Evolutionary conservation across 257 asterid genomes (phyloP).

Genomic region (Thymus quinquecostatus): DNA sequence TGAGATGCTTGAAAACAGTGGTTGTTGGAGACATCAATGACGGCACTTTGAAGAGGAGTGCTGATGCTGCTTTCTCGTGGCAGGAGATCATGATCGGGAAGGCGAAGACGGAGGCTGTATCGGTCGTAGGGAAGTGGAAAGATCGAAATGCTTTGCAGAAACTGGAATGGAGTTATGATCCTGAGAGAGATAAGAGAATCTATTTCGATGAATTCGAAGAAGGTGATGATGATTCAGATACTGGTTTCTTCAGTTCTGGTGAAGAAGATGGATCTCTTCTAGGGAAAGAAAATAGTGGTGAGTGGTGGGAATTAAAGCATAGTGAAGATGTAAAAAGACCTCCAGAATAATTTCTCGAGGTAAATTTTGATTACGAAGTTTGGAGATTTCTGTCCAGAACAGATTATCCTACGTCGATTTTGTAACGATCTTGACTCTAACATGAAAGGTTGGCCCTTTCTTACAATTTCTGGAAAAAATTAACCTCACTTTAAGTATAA

Average conservation of each 20-base stretch:
- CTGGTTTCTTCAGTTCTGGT: slow-evolving; percentile 41
- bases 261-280: slow-evolving; percentile 43
- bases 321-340: slow-evolving; percentile 22
- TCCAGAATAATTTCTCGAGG: slow-evolving; percentile 23
- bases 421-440: too few relatives aligned
- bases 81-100: slow-evolving; percentile 79
- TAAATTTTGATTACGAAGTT: neutral
- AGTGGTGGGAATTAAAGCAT: slow-evolving; percentile 76
- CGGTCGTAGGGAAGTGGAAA: slow-evolving; percentile 82
- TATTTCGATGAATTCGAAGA: slow-evolving; percentile 44
- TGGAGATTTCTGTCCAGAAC: neutral
- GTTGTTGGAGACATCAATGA: slow-evolving; percentile 77
- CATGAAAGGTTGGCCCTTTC: too few relatives aligned
- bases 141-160: slow-evolving; percentile 65
- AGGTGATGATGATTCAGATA: slow-evolving; percentile 53
- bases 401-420: neutral
- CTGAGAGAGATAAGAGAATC: slow-evolving; percentile 47
- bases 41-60: slow-evolving; percentile 64
- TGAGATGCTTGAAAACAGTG: slow-evolving; percentile 86
- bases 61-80: slow-evolving; percentile 91
- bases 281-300: slow-evolving; percentile 37
- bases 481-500: neutral
- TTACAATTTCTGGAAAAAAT: neutral
- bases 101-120: slow-evolving; percentile 77
- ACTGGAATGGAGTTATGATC: slow-evolving; percentile 84